Base-by-base conservation (phyloP, 2,329 filamentous ascomycete genomes). In the Aspergillus aculeatus region DNA sequence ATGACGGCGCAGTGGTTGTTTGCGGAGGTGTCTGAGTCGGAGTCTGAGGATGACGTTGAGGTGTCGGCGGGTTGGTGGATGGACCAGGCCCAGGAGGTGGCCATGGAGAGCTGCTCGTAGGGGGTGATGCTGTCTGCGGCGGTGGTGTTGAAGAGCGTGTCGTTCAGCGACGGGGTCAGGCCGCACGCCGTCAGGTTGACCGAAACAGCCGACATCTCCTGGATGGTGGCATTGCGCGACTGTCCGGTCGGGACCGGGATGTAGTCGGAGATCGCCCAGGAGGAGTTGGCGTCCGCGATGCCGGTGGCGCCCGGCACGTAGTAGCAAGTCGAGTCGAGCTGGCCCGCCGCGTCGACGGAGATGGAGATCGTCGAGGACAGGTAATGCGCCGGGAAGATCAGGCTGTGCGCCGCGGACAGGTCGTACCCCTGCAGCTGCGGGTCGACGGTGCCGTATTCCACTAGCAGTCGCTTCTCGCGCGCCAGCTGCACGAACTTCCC, bases 11-110 rank as follows among this genome's bases (percentile, higher is more conserved):
- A 90, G 56, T 84, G 83, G 54, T 80, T 75, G 32, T 73, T 70
- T 32, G 75, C 66, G 35, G 73, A 68, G 7, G 63, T 58, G 5
- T 70, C 63, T 19, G 67, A 66, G 38, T 44, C 38, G 16, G 14
- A 12, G 38, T 41, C 16, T 44, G 14, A 7, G 38, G 14, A 19
- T 5, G 66, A 61, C 10, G 68, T 63, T 3, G 78, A 78, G 38
- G 72, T 73, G 60, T 84, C 84, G 32, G 71, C 67, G 1, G 87
- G 87, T 69, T 89, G 79, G 11, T 79, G 78, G 0, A 77, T 70
- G 1, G 80, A 82, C 85, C 86, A 89, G 21, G 84, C 82, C 85
- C 87, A 89, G 10, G 84, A 76, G 0, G 82, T 77, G 12, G 78
- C 79, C 49, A 80, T 73, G 1, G 81, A 80, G 60, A 83, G 81